Conservation (phyloP, 2,329 filamentous ascomycete species). For the Didymella glomerata region DNA sequence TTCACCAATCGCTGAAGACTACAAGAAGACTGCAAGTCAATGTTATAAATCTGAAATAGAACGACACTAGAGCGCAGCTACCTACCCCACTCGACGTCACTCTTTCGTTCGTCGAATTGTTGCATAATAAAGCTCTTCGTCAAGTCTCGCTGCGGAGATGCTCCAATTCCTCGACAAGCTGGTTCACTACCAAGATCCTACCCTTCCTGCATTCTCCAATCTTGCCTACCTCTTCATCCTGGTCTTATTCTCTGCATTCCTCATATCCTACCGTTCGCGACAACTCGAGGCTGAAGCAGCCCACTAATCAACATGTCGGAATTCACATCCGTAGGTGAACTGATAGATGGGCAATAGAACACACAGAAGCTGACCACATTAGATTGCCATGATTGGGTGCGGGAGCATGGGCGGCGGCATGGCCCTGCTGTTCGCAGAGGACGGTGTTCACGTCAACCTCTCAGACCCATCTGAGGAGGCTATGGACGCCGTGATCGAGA, state of each 20-base stretch:
- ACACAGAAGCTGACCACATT: slow-evolving; percentile 12
- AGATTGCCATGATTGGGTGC: slow-evolving; percentile 66
- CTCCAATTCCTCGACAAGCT: slow-evolving; percentile 40
- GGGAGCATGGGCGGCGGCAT: slow-evolving; percentile 69
- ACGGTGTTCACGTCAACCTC: slow-evolving; percentile 63
- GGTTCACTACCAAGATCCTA: slow-evolving; percentile 42
- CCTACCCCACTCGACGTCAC: slow-evolving; percentile 23
- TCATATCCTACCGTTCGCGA: slow-evolving; percentile 38
- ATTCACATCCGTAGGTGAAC: slow-evolving; percentile 37
- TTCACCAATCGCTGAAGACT: background rate
- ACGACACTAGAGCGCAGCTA: slow-evolving; percentile 16
- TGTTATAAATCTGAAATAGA: slow-evolving; percentile 8
- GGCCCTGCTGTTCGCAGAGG: slow-evolving; percentile 66
- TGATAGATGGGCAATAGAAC: background rate
- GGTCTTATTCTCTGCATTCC: slow-evolving; percentile 35
- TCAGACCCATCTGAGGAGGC: slow-evolving; percentile 62
- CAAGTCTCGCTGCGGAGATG: slow-evolving; percentile 25
- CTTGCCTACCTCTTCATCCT: slow-evolving; percentile 42
- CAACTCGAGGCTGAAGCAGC: slow-evolving; percentile 21
- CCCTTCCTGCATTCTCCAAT: slow-evolving; percentile 42
- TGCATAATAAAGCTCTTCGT: slow-evolving; percentile 8
- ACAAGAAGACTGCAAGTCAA: background rate
- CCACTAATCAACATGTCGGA: slow-evolving; percentile 28
- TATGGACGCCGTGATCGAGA: slow-evolving; percentile 56
- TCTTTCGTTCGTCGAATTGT: slow-evolving; percentile 13